Base-by-base conservation (phyloP, 2,329 filamentous ascomycete genomes). In the Stenocarpella maydis region DNA sequence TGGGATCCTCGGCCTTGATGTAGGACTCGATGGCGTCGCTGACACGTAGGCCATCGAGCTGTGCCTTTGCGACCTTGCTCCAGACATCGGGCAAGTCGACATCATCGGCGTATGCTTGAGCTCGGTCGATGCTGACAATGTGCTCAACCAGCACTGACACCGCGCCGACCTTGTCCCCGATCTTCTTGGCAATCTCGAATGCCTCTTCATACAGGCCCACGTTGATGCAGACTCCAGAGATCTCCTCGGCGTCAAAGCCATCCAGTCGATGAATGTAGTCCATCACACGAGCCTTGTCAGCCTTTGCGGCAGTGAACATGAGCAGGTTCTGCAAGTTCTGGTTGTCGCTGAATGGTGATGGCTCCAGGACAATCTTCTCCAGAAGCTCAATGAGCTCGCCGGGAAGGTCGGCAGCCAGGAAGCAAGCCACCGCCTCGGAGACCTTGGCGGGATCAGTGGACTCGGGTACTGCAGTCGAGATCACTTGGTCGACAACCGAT, bases 311-410 rank as follows among this genome's bases (percentile, higher is more conserved):
- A 31, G 96, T 99, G 77, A 98, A 91, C 86, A 99, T 93, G 71
- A 99, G 89, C 71, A 99, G 83, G 81, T 99, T 99, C 82, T 99
- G 97, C 69, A 99, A 86, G 79, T 93, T 98, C 77, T 94, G 89
- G 81, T 99, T 99, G 82, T 99, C 97, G 76, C 94, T 98, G 86
- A 99, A 99, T 6, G 93, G 93, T 5, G 95, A 97, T n/a, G 96
- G 97, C 85, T 99, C 96, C n/a, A 99, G 85, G 39, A 99, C 95
- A 74, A 99, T 99, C 90, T 98, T 99, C 86, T 99, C 97, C 21
- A 99, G 88, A 45, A 99, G 89, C 81, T 99, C 97, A 76, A 99
- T 98, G 64, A 99, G 88, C 84, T 99, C 96, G 5, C 91, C 90
- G 10, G 96, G 96, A 74, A 99, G 86, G 77, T 99, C 96, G 68